Base-by-base conservation (phyloP, 352 stramenopile genomes). In the Phytophthora cryptogea region DNA sequence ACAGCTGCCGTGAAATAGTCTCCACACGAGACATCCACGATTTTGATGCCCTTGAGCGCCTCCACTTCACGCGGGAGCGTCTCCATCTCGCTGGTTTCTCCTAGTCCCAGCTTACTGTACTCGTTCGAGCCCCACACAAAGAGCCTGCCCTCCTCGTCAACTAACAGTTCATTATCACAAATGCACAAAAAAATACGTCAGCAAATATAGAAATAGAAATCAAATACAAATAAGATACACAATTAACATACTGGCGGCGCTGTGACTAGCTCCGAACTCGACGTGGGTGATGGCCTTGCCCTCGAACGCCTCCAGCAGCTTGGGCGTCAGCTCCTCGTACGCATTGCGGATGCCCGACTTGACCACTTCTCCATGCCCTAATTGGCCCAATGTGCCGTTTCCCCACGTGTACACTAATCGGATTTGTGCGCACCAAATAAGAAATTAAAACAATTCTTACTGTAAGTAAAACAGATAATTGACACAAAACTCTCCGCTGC, bases 51-150 rank as follows among this genome's bases (percentile, higher is more conserved):
- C 36, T 81, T 58, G 16, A 93, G 71, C 13, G 81, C 76, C 43
- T 89, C 83, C 28, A 92, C 80, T n/a, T 90, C 54, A 1, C 65
- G 73, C 14, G 84, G 86, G 10, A 83, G 43, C 14, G 60, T 41
- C 58, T 88, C 75, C 52, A 80, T 81, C 27, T 91, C 81, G 11
- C 69, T 74, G 51, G 36, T 72, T 2, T 68, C 59, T 14, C 79
- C 79, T 1, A 88, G 64, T 3, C 86, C 86, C 35, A 95, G 72
- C 58, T 95, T 90, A 59, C 81, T 87, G 67, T 96, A 92, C 60
- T 98, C 86, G 67, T 97, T 97, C 27, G 86, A 89, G 26, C 92
- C 92, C 86, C 86, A 95, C 54, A 71, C 79, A 64, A 86, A 92
- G 37, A 95, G 66, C 17, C 76, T 78, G 2, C 86, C 86, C 16